Conservation (phyloP, 306 rosid genomes). For the Cucumis hystrix region DNA sequence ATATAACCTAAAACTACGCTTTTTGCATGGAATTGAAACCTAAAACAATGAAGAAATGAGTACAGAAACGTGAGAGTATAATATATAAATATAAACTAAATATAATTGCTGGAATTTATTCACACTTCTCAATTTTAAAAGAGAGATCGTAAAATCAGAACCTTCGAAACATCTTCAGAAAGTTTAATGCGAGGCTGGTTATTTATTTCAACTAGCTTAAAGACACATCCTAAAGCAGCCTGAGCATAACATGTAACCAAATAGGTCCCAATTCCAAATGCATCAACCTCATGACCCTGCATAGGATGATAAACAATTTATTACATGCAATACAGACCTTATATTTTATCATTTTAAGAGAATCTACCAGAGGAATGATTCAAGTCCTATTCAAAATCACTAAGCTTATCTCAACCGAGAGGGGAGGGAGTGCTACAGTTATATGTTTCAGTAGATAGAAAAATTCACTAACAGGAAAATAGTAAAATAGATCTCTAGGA, state of each 20-base stretch:
- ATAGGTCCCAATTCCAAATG: conserved; percentile 92
- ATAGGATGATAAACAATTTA: neutral
- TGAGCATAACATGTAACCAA: conserved; percentile 96
- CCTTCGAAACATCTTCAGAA: conserved; percentile 98
- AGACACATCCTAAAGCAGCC: conserved; percentile 95
- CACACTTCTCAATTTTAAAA: neutral
- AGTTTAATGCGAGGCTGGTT: conserved; percentile 94
- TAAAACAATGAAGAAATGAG: conserved; percentile 19
- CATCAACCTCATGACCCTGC: conserved; percentile 98
- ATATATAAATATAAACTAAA: neutral
- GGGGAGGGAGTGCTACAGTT: neutral
- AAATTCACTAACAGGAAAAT: neutral
- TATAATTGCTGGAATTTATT: conserved; percentile 1
- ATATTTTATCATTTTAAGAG: neutral
- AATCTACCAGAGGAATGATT: neutral
- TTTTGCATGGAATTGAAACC: conserved; percentile 98
- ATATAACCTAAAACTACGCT: conserved; percentile 61
- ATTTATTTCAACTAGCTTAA: conserved; percentile 97
- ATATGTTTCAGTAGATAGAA: neutral
- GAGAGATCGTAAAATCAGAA: conserved; percentile 16
- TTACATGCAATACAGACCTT: neutral
- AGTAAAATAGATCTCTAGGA: neutral
- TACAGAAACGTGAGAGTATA: neutral
- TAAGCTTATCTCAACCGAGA: neutral
- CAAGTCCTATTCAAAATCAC: too few relatives aligned